Evolutionary conservation across 179 eudicot genomes (phyloP).

Genomic region (Heliamphora ciliata): DNA sequence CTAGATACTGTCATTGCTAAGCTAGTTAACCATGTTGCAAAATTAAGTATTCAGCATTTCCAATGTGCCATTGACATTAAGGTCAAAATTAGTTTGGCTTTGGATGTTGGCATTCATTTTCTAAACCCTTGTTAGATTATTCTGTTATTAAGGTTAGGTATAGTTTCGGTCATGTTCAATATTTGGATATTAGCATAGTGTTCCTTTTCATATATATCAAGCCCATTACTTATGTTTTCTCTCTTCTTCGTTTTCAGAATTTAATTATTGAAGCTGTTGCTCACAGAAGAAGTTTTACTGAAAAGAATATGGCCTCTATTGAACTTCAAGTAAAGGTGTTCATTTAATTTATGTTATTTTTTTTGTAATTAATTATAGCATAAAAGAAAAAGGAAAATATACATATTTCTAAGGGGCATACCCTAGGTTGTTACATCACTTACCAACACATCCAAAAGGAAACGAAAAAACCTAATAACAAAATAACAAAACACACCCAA

Average conservation of each 20-base stretch:
- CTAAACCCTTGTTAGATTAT: background rate
- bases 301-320: slow-evolving; percentile 42
- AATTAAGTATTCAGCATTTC: slow-evolving; percentile 44
- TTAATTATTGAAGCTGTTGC: slow-evolving; percentile 55
- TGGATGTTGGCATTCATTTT: background rate
- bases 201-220: background rate
- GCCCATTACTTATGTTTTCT: background rate
- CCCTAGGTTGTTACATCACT: no score
- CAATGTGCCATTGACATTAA: slow-evolving; percentile 52
- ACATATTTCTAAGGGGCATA: no score
- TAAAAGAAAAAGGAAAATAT: no score
- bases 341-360: slow-evolving; percentile 4
- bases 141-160: background rate
- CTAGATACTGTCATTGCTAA: slow-evolving; percentile 42
- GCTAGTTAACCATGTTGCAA: slow-evolving; percentile 47
- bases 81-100: slow-evolving; percentile 31
- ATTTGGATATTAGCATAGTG: background rate
- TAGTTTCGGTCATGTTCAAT: background rate
- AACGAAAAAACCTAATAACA: no score
- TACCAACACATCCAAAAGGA: no score
- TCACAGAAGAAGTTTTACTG: slow-evolving; percentile 60
- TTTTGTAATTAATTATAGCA: no score
- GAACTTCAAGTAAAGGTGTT: slow-evolving; percentile 81
- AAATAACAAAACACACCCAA: no score
- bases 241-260: slow-evolving; percentile 40